Evolutionary conservation across 352 stramenopile species (phyloP), one percentile per base, ranked within the genome.

Genomic region (Plasmopara halstedii): DNA sequence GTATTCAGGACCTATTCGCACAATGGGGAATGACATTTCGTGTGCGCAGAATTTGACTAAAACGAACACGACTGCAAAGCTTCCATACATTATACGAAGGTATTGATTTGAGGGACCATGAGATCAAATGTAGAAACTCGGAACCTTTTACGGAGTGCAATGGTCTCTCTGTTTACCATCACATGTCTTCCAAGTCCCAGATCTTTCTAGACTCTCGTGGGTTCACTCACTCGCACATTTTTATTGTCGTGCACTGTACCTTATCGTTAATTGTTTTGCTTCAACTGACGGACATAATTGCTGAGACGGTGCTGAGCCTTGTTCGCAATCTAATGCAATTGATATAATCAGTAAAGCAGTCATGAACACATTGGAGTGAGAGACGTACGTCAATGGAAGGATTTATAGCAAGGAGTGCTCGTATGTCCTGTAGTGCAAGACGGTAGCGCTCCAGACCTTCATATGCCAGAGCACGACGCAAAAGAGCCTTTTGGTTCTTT

Each of bases 401-500:
- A 66, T 95, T 90, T 49, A 95, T 83, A 26, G 74, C 68, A 22
- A 94, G 68, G 44, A 95, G 77, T 41, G 73, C 56, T 39, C 83
- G 81, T 32, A 94, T 92, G 54, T 95, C 85, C 55, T 94, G 76
- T 27, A 95, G 67, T 35, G 85, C 83, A 14, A 94, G 59, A 43
- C 73, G 72, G 74, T 98, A 98, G 35, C 89, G 85, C 67, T 98
- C 93, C 5, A 98, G 78, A 5, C 88, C 93, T 65, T 98, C 93
- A 73, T 97, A 97, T 25, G 93, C 93, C 49, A 97, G 65, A 19
- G 88, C 93, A 56, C 93, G 85, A 52, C 93, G 87, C 57, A 98
- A 76, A 29, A 98, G 64, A 20, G 93, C 88, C 75, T 98, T 98
- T 56, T 97, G 85, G 77, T 97, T 98, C 44, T 95, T 79, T 2